These are phyloP conservation scores for Suillus bovinus DNA, from an alignment of 768 basidiomycete genomes.

Conservation along the genomic window DNA sequence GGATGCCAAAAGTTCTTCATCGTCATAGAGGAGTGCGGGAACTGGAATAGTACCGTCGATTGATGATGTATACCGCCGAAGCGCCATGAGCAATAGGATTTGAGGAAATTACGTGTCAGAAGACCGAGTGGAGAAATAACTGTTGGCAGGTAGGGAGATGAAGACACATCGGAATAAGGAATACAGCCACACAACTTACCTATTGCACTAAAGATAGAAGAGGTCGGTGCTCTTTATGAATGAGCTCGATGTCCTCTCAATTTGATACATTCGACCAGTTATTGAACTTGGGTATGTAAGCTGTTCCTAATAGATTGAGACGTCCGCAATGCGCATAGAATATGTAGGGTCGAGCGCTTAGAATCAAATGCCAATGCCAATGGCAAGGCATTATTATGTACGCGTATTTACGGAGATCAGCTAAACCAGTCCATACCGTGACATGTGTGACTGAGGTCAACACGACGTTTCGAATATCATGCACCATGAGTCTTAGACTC, in stretches of 20 bases:
- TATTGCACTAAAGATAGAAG: not conserved
- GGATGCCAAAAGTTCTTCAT: constrained; percentile 72
- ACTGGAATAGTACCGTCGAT: constrained; percentile 82
- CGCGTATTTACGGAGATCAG: not conserved
- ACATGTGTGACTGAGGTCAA: too few relatives aligned
- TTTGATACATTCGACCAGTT: constrained; percentile 1
- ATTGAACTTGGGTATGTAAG: not conserved
- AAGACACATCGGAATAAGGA: not conserved
- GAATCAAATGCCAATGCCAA: not conserved
- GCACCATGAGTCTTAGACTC: not conserved
- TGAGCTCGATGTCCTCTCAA: constrained; percentile 3
- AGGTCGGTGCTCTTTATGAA: not conserved
- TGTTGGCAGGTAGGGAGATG: not conserved
- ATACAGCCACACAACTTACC: not conserved
- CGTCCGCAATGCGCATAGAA: not conserved
- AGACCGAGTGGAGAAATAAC: not conserved
- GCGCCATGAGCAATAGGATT: constrained; percentile 39
- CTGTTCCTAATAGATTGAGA: not conserved
- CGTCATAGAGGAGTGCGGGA: constrained; percentile 72
- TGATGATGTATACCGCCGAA: constrained; percentile 53
- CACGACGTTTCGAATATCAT: not conserved
- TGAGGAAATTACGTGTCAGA: constrained; percentile 1
- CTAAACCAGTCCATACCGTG: too few relatives aligned
- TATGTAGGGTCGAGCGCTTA: not conserved
- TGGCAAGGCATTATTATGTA: not conserved